Evolutionary conservation across 192 early-diverging fungal species (phyloP).

Genomic region (Umbelopsis sp.): DNA sequence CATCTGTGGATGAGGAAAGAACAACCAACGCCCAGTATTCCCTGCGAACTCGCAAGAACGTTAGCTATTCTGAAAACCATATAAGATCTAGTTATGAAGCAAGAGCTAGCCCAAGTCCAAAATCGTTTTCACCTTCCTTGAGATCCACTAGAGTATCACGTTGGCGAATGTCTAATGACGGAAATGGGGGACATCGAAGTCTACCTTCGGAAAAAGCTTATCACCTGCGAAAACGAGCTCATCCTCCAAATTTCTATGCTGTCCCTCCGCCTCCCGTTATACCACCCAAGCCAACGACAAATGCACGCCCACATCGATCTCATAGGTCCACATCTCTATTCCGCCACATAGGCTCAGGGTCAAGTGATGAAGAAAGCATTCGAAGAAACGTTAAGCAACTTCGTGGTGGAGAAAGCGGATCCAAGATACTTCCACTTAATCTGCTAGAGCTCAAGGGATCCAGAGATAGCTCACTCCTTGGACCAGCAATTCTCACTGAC

Average conservation of each 20-base stretch:
- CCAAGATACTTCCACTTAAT: slow-evolving; percentile 6
- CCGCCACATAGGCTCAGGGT: neutral
- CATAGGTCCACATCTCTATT: neutral
- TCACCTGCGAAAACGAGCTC: slow-evolving; percentile 14
- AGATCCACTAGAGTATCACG: slow-evolving; percentile 5
- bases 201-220: slow-evolving; percentile 3
- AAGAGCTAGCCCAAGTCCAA: neutral
- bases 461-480: neutral
- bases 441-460: neutral
- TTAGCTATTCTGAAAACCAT: slow-evolving; percentile 3
- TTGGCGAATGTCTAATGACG: neutral
- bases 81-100: neutral
- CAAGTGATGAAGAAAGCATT: slow-evolving; percentile 13
- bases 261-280: neutral
- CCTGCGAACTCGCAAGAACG: neutral
- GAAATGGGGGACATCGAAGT: neutral
- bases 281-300: neutral
- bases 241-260: slow-evolving; percentile 5
- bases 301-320: neutral
- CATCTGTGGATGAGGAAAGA: slow-evolving; percentile 8
- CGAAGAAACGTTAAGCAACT: slow-evolving; percentile 2
- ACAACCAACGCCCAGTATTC: neutral
- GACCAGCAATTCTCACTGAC: neutral
- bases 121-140: neutral
- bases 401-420: neutral